Base-by-base conservation (phyloP, 495 filamentous ascomycete species). In the Lichenothelia convexa region DNA sequence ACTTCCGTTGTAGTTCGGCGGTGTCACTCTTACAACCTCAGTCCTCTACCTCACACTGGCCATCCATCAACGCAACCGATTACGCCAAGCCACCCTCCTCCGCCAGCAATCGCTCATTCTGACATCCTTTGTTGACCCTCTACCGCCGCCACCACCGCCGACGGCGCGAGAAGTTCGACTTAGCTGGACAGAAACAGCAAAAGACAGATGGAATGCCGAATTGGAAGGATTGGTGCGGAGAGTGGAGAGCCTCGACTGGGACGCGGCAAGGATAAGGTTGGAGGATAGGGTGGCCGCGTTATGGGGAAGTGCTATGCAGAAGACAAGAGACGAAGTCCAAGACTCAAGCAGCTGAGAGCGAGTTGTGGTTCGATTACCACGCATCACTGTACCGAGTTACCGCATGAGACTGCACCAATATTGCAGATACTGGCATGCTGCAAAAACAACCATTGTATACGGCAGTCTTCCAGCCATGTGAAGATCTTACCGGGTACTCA, bases 1-100 rank as follows among this genome's bases (percentile, higher is more conserved):
- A 39, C 15, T 16, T 15, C 16, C 8, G 3, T 26, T 38, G 5
- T 40, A 81, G 78, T 67, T 85, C 50, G 76, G 82, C 48, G 86
- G 89, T 45, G 69, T 89, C 26, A 81, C 87, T 44, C 65, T 97
- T 26, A 92, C 87, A 32, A 72, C 82, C 31, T 73, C 77, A 18
- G 47, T 80, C 38, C 69, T 89, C 48, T 93, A 91, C 63, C 70
- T 94, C 34, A 71, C 77, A 36, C 55, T 92, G 18, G 61, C 72
- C 51, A 59, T 78, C 5, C 85, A 95, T 60, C 67, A 73, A 24
- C 67, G 62, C 36, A 79, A 70, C 49, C 80, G 85, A 32, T 52
- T 69, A 36, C 57, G 68, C 16, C 83, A 92, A 63, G 67, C 74
- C 46, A 55, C 66, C 42, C 53, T 71, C 32, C 75, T 95, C 9